Conservation (phyloP, 2,329 filamentous ascomycete species). For the Trichoderma hamatum region DNA sequence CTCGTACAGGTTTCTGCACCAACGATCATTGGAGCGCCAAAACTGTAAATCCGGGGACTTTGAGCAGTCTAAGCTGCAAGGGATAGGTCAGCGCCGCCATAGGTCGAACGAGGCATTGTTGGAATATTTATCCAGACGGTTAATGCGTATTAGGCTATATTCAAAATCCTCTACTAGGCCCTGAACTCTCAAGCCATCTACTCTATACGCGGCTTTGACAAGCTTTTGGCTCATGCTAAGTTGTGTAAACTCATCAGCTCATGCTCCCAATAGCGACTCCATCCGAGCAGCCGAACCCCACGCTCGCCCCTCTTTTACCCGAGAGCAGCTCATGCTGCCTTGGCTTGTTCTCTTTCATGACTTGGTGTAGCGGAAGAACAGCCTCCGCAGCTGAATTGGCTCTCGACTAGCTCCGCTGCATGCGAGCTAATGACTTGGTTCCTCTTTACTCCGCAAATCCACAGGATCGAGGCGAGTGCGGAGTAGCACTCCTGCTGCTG, state of each 20-base stretch:
- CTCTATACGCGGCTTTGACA: not conserved
- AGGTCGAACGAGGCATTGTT: not conserved
- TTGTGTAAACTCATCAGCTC: not conserved
- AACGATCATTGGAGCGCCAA: conserved; percentile 21
- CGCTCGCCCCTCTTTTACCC: conserved; percentile 23
- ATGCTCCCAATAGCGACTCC: not conserved
- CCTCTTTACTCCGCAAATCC: not conserved
- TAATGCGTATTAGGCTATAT: conserved; percentile 19
- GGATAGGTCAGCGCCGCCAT: not conserved
- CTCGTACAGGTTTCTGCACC: not conserved
- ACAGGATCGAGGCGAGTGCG: not conserved
- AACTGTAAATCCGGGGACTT: not conserved
- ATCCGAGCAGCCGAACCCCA: not conserved
- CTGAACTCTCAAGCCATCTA: not conserved
- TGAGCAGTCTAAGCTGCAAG: conserved; percentile 1
- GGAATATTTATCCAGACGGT: conserved; percentile 14
- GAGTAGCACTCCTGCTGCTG: not conserved
- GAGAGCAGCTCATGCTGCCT: not conserved
- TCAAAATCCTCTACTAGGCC: not conserved
- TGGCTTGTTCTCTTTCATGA: too few species aligned
- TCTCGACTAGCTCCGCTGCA: not conserved
- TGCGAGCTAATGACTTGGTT: not conserved
- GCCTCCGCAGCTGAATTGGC: conserved; percentile 4
- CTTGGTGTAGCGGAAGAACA: not conserved
- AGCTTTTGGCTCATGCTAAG: not conserved